Evolutionary conservation across 1,139 yeast genomes (phyloP).

Genomic region (Kurtzmaniella quercitrusa): DNA sequence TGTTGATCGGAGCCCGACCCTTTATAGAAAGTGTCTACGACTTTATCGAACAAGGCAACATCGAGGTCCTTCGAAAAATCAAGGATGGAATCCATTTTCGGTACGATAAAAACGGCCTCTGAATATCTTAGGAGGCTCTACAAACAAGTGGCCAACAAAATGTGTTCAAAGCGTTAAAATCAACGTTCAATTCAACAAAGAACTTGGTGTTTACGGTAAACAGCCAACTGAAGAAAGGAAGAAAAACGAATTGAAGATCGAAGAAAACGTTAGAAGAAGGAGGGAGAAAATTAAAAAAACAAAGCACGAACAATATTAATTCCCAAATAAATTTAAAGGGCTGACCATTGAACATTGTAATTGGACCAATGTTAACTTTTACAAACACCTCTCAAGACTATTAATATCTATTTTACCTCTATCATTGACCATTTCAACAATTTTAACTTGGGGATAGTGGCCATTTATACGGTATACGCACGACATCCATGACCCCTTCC

Average conservation of each 20-base stretch:
- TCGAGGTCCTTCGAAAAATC: conserved; percentile 86
- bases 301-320: too few species aligned
- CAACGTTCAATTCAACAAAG: not conserved
- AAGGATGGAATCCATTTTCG: conserved; percentile 75
- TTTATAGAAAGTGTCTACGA: conserved; percentile 82
- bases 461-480: too few species aligned
- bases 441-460: too few species aligned
- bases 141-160: not conserved
- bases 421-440: too few species aligned
- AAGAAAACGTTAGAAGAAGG: not conserved
- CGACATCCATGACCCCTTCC: not conserved
- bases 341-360: too few species aligned
- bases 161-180: not conserved
- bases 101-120: not conserved
- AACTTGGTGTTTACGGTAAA: not conserved
- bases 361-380: too few species aligned
- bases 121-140: not conserved
- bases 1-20: conserved; percentile 81
- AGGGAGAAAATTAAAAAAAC: not conserved
- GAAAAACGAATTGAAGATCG: not conserved
- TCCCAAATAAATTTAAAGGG: too few species aligned
- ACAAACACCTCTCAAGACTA: too few species aligned
- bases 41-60: conserved; percentile 71
- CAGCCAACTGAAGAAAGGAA: not conserved
- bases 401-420: too few species aligned